Conservation (phyloP, 257 asterid species). For the Jacaranda mimosifolia region DNA sequence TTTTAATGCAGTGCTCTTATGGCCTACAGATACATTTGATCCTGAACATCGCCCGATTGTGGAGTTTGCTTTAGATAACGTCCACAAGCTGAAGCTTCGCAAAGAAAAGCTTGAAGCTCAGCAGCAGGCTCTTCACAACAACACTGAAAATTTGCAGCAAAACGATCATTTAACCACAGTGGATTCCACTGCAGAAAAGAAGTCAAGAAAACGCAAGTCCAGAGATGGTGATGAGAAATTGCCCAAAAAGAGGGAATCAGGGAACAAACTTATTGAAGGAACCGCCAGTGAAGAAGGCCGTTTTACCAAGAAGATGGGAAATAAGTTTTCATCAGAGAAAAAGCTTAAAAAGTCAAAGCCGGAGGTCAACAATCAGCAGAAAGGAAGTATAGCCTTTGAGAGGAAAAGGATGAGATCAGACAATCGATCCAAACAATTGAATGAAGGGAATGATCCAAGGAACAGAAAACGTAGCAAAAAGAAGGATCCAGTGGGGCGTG, state of each 20-base stretch:
- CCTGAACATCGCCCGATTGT: slow-evolving; percentile 93
- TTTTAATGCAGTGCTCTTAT: slow-evolving; percentile 22
- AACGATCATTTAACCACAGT: slow-evolving; percentile 34
- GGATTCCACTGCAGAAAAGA: slow-evolving; percentile 39
- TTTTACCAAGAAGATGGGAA: slow-evolving; percentile 39
- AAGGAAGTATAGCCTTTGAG: slow-evolving; percentile 24
- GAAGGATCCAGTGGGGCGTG: slow-evolving; percentile 81
- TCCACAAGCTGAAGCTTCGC: slow-evolving; percentile 79
- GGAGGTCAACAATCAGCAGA: slow-evolving; percentile 34
- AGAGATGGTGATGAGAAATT: slow-evolving; percentile 45
- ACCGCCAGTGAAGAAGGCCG: slow-evolving; percentile 40
- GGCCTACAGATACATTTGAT: slow-evolving; percentile 73
- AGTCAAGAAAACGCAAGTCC: slow-evolving; percentile 61
- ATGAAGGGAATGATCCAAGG: slow-evolving; percentile 43
- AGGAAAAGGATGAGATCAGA: slow-evolving; percentile 41
- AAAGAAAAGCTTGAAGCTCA: slow-evolving; percentile 67
- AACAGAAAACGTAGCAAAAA: slow-evolving; percentile 60
- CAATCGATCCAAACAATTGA: slow-evolving; percentile 41
- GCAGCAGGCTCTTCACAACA: slow-evolving; percentile 49
- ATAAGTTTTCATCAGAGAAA: slow-evolving; percentile 35
- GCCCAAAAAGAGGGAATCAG: slow-evolving; percentile 39
- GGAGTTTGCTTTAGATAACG: slow-evolving; percentile 95
- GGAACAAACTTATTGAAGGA: slow-evolving; percentile 40
- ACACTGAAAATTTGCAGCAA: slow-evolving; percentile 37
- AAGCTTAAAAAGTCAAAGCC: slow-evolving; percentile 34